Percentiles rank a stretch among this genome's conserved stretches.
Evolutionary conservation across 1,139 yeast genomes (phyloP).

Genomic region (Hansenula sp.): DNA sequence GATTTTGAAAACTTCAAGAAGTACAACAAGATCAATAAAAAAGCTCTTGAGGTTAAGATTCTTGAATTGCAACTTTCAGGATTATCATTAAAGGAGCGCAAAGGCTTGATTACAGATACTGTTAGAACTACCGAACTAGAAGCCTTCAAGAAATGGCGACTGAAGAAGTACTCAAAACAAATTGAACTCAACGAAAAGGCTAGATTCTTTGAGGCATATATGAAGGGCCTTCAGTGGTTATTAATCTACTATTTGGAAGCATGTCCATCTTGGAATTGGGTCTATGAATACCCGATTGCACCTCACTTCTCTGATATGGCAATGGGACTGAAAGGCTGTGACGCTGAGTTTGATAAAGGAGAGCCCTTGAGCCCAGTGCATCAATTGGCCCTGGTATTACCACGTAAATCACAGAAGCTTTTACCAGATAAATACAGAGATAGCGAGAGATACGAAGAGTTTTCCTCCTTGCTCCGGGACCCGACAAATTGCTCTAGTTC

Average conservation of each 20-base stretch:
- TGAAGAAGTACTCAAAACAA: not conserved
- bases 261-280: conserved; percentile 4
- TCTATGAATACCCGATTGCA: conserved; percentile 1
- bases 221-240: conserved; percentile 12
- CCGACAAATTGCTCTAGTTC: not conserved
- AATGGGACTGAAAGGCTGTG: too few relatives aligned
- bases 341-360: not conserved
- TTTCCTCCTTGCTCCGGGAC: not conserved
- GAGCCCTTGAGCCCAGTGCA: not conserved
- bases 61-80: conserved; percentile 4
- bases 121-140: conserved; percentile 2
- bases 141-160: conserved; percentile 6
- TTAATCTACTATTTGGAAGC: conserved; percentile 10
- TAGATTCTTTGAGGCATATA: too few relatives aligned
- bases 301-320: conserved; percentile 13
- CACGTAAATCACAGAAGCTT: not conserved
- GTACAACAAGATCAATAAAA: not conserved
- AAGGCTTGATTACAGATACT: not conserved
- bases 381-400: not conserved
- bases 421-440: not conserved
- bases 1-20: conserved; percentile 5
- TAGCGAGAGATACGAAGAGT: not conserved
- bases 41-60: not conserved
- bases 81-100: conserved; percentile 8
- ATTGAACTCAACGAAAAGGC: not conserved